A percentile compares a stretch with the other conserved stretches of the same genome.
Evolutionary conservation across 805 yeast genomes (phyloP).

Genomic region (Ogataea polymorpha): DNA sequence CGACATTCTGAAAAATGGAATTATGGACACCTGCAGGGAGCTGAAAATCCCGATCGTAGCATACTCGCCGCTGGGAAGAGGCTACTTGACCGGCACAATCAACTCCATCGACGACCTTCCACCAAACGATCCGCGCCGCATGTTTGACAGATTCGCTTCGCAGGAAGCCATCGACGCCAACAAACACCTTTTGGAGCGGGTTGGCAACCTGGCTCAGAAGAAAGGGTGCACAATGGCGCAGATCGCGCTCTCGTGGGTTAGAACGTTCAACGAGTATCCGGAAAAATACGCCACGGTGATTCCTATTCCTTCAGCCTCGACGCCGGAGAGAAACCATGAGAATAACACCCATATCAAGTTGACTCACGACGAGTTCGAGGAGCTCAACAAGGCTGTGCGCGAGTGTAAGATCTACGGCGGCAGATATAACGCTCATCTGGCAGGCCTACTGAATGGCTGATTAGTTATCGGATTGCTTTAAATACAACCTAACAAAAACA

Average conservation of each 20-base stretch:
- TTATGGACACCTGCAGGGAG: slow-evolving; percentile 56
- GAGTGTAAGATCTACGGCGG: slow-evolving; percentile 48
- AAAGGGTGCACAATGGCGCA: slow-evolving; percentile 57
- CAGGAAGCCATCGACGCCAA: slow-evolving; percentile 55
- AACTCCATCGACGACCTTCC: slow-evolving; percentile 46
- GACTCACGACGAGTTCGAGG: slow-evolving; percentile 52
- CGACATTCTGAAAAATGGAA: slow-evolving; percentile 60
- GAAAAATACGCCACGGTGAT: slow-evolving; percentile 48
- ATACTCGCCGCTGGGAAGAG: slow-evolving; percentile 83
- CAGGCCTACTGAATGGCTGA: background rate
- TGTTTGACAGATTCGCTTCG: slow-evolving; percentile 54
- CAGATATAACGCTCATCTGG: slow-evolving; percentile 21
- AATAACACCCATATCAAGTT: slow-evolving; percentile 51
- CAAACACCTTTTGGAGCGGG: slow-evolving; percentile 42
- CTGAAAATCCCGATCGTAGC: slow-evolving; percentile 65
- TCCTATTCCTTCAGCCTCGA: slow-evolving; percentile 81
- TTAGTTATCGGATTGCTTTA: background rate
- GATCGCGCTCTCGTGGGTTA: slow-evolving; percentile 65
- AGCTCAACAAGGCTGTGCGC: slow-evolving; percentile 45
- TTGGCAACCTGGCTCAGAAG: slow-evolving; percentile 48
- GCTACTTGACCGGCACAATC: slow-evolving; percentile 65
- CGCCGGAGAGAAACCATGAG: slow-evolving; percentile 54
- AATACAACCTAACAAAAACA: background rate
- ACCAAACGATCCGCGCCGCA: slow-evolving; percentile 50
- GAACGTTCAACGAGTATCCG: slow-evolving; percentile 39